Conservation (phyloP, 2,329 filamentous ascomycete genomes). For the Rhinocladiella mackenziei region DNA sequence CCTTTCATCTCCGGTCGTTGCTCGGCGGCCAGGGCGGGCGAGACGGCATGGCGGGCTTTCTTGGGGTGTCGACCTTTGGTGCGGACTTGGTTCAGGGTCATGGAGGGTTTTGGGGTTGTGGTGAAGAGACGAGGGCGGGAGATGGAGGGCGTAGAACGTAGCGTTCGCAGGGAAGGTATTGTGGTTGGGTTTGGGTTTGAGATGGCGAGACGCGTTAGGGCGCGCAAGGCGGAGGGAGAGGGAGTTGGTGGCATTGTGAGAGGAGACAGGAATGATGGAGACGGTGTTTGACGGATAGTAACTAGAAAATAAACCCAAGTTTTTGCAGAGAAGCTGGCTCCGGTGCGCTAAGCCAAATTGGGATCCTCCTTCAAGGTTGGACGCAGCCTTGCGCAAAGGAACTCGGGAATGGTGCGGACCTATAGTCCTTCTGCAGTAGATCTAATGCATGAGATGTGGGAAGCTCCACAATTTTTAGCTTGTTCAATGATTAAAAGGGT, state of each 20-base stretch:
- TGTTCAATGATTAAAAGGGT: no score
- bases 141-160: background rate
- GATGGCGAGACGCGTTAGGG: constrained; percentile 30
- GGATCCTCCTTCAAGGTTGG: no score
- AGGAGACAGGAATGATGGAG: background rate
- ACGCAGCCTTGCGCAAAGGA: no score
- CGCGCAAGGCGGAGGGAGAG: constrained; percentile 36
- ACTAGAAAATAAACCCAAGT: no score
- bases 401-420: no score
- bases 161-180: no score
- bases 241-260: constrained; percentile 33
- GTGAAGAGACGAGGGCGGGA: constrained; percentile 49
- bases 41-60: constrained; percentile 77
- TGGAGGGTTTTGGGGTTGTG: constrained; percentile 53
- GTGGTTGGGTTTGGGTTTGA: constrained; percentile 22
- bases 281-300: no score
- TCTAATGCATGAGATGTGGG: no score
- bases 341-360: no score
- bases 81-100: constrained; percentile 71
- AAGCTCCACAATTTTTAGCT: no score
- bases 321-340: no score
- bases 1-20: constrained; percentile 82
- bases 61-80: constrained; percentile 74
- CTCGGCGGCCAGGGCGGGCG: constrained; percentile 68
- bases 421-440: no score